phyloP scores from a whole-genome alignment of 1,284 basidiomycete species.

The Boletellus deceptivus region DNA sequence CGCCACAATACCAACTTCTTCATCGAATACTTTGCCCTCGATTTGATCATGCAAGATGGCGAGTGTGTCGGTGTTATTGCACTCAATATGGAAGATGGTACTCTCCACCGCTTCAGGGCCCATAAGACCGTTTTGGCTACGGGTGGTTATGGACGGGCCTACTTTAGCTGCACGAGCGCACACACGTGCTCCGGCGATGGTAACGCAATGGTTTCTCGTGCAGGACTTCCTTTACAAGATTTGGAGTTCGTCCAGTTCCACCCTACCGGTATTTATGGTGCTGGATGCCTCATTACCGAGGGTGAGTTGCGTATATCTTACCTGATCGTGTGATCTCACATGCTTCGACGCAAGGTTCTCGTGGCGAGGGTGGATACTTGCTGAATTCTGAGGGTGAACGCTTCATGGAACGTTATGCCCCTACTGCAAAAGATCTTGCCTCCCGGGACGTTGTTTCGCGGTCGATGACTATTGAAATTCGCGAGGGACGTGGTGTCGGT shows the following conservation, averaged over 20 bases:
- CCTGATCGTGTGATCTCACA: constrained; percentile 3
- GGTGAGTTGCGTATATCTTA: constrained; percentile 44
- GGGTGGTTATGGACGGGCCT: constrained; percentile 97
- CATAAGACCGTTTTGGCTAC: constrained; percentile 99
- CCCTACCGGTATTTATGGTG: constrained; percentile 99
- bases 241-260: constrained; percentile 99
- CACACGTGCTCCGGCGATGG: constrained; percentile 99
- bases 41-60: constrained; percentile 98
- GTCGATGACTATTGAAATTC: constrained; percentile 98
- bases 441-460: constrained; percentile 99
- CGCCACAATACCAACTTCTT: constrained; percentile 99
- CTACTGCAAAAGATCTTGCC: constrained; percentile 98
- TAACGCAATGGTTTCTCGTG: constrained; percentile 97
- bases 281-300: constrained; percentile 98
- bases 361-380: constrained; percentile 98
- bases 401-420: constrained; percentile 99
- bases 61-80: constrained; percentile 99
- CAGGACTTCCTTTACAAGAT: constrained; percentile 96
- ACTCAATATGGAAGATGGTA: constrained; percentile 99
- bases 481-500: constrained; percentile 98
- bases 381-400: constrained; percentile 99
- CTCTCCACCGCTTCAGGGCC: constrained; percentile 95
- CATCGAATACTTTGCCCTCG: constrained; percentile 99
- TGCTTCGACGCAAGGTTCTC: constrained; percentile 64
- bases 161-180: constrained; percentile 98